These are phyloP conservation scores for Coniella vitis DNA, from an alignment of 2,329 filamentous ascomycete genomes.

Conservation along the genomic window DNA sequence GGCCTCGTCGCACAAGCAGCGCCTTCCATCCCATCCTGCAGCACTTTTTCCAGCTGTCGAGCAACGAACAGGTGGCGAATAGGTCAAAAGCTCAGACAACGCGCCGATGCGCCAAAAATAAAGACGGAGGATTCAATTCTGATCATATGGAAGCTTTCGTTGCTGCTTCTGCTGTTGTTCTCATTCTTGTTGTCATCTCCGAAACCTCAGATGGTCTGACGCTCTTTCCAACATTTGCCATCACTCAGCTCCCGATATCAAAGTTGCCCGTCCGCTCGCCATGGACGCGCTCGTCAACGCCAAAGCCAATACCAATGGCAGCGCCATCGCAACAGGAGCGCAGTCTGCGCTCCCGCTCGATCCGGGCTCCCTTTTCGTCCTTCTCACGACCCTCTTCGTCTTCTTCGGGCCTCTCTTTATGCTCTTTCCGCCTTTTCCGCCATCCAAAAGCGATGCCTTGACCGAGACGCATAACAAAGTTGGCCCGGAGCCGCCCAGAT, in stretches of 20 bases:
- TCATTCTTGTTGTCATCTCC: no score
- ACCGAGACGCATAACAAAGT: constrained; percentile 46
- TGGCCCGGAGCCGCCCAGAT: constrained; percentile 28
- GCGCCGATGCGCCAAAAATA: no score
- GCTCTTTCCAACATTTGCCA: no score
- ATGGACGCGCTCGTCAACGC: constrained; percentile 3
- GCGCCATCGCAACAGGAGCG: neutral
- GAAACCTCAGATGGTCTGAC: no score
- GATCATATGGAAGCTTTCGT: no score
- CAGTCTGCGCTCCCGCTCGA: constrained; percentile 20
- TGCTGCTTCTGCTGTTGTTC: no score
- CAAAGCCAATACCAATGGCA: neutral
- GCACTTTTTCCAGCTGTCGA: no score
- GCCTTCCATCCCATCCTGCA: no score
- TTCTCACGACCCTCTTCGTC: constrained; percentile 38
- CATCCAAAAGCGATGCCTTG: constrained; percentile 46
- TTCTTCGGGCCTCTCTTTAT: constrained; percentile 48
- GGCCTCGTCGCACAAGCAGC: no score
- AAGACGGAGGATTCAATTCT: no score
- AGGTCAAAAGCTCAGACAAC: no score
- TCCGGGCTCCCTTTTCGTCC: constrained; percentile 29
- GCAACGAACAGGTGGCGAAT: no score
- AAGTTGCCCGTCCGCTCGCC: neutral
- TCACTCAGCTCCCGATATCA: neutral
- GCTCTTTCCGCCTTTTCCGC: constrained; percentile 47